Evolutionary conservation across 2,329 filamentous ascomycete genomes (phyloP), one percentile per base, ranked within the genome.

Genomic region (Lasiodiplodia citricola): DNA sequence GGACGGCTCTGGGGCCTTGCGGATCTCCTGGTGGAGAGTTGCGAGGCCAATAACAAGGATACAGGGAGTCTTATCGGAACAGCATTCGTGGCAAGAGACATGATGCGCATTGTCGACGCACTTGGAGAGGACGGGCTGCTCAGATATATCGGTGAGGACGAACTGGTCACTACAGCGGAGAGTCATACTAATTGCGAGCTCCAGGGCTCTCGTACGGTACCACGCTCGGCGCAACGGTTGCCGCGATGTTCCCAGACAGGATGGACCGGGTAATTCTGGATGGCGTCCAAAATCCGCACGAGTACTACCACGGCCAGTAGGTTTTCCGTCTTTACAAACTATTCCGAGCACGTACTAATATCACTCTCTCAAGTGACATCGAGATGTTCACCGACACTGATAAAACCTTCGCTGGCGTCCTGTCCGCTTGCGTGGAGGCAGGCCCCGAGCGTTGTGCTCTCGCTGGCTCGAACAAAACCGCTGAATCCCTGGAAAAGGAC

Each of bases 201-300:
- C 2, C 13, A 60, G 84, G 84, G 2, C 78, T 84, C 67, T 83
- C 80, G 8, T 86, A 86, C 64, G 85, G 85, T 0, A 82, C 84
- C 0, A 78, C 81, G 38, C 75, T 81, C 5, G 79, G 79, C 0
- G 70, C 73, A 0, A 80, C 77, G 1, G 79, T 80, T 60, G 76
- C 77, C 5, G 75, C 76, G 38, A 79, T 81, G 78, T 79, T 75
- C 56, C 78, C 79, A 7, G 72, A 79, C 28, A 75, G 77, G n/a
- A 74, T 80, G 18, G 75, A 73, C 1, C 73, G 76, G 7, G 16
- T 78, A n/a, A 67, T 79, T 5, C 72, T 86, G 0, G 84, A 86
- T 70, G 84, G 82, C 4, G 81, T 85, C 5, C 80, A 83, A 2
- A 81, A 83, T 66, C 72, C 77, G 0, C 73, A 78, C 35, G 86